Base-by-base conservation (phyloP, 495 filamentous ascomycete species). In the Aspergillus bridgeri region DNA sequence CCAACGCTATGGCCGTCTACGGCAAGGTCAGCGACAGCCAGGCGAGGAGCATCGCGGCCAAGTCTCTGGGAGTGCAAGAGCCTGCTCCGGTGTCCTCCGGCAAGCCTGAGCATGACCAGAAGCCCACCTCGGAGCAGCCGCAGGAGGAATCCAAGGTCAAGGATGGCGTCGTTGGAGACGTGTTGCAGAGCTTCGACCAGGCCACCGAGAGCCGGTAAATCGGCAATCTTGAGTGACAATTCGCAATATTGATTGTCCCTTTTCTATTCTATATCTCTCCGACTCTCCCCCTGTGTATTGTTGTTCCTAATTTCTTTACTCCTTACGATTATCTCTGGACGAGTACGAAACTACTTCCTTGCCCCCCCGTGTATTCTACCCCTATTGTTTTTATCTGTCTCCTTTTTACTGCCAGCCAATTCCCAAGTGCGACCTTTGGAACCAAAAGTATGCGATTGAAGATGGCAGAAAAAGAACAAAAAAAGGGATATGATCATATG, bases 1-100 rank as follows among this genome's bases (percentile, higher is more conserved):
- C 95, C 23, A 95, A 88, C 33, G 94, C 92, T 5, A 87, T 98
- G 82, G 88, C 90, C 25, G 91, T 98, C 25, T 98, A 96, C 73
- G 91, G 94, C 27, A 96, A 96, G 69, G 89, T 98, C 46, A 91
- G 83, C 59, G 83, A 92, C 56, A 82, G 84, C n/a, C 95, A 97
- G 77, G 83, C 84, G 42, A 86, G 83, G 68, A 75, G 75, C 8
- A 75, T 88, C 68, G 86, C 87, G 3, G 83, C 82, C 56, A 81
- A 77, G 63, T 49, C 74, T 13, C 64, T 79, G 33, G 71, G 71
- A 17, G 69, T 69, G 13, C 55, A 72, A 52, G 53, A 60, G 21
- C 19, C 56, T 13, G 9, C 38, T 20, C 19, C 19, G 27, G 33
- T 29, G 15, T 45, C 48, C 9, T 25, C 7, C n/a, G 18, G 24